Conservation (phyloP, 768 basidiomycete genomes). For the Chlorophyllum brunneum region DNA sequence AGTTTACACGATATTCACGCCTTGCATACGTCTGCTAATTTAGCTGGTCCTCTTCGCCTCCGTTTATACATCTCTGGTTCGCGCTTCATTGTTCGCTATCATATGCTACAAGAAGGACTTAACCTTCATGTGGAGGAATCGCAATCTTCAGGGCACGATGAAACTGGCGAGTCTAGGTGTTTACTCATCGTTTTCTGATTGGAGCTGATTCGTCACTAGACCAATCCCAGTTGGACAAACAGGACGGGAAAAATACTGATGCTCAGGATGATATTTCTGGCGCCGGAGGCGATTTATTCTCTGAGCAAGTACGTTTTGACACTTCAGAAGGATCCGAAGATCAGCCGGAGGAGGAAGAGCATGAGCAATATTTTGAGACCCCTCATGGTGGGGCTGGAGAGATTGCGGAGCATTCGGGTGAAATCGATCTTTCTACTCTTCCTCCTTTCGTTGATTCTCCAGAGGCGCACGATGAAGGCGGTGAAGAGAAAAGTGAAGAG, state of each 20-base stretch:
- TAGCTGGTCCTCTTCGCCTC: conserved; percentile 61
- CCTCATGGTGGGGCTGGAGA: background rate
- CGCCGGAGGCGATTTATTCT: background rate
- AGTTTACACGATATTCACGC: conserved; percentile 70
- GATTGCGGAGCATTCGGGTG: conserved; percentile 1
- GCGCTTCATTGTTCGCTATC: conserved; percentile 67
- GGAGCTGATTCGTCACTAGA: background rate
- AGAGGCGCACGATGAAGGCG: conserved; percentile 7
- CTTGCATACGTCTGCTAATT: conserved; percentile 61
- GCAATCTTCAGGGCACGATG: conserved; percentile 4
- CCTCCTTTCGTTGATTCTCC: conserved; percentile 12
- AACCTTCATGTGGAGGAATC: conserved; percentile 17
- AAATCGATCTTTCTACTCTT: conserved; percentile 13
- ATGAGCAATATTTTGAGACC: conserved; percentile 1
- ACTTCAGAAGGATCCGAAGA: conserved; percentile 23
- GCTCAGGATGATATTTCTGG: background rate
- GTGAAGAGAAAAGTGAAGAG: conserved; percentile 7
- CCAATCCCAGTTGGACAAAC: conserved; percentile 12
- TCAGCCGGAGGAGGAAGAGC: conserved; percentile 14
- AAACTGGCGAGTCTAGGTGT: conserved; percentile 2
- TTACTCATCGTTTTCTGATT: background rate
- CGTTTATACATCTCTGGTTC: conserved; percentile 44
- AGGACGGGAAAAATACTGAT: conserved; percentile 14
- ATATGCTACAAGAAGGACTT: conserved; percentile 57
- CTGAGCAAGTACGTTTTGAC: background rate